Conservation (phyloP, 164 flowering plant genomes). For the Cinnamomum chago region DNA sequence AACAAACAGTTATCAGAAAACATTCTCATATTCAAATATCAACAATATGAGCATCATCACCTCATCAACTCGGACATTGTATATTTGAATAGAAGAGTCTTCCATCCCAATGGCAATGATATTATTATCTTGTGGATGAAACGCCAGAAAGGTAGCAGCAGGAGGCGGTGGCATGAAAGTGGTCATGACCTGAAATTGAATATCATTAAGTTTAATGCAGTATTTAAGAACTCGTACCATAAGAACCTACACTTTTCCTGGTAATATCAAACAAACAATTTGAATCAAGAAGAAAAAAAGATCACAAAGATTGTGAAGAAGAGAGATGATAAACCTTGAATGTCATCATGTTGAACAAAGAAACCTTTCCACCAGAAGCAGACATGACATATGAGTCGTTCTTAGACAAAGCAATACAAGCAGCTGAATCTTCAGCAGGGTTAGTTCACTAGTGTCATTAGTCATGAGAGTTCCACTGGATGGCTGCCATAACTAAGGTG, state of each 20-base stretch:
- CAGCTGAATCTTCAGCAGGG: constrained; percentile 52
- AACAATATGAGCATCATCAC: constrained; percentile 17
- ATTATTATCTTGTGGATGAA: constrained; percentile 79
- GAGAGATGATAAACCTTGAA: constrained; percentile 40
- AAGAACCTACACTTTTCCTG: background rate
- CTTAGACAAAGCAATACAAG: constrained; percentile 66
- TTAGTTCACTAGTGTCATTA: constrained; percentile 47
- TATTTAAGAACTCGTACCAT: background rate
- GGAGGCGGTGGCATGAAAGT: constrained; percentile 81
- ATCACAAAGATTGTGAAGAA: background rate
- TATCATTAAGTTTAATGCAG: background rate
- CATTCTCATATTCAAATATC: background rate
- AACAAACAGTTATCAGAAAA: background rate
- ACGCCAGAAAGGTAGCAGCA: constrained; percentile 69
- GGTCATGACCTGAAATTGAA: constrained; percentile 50
- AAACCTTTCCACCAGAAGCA: constrained; percentile 66
- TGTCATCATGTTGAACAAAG: constrained; percentile 71
- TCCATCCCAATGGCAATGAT: constrained; percentile 80
- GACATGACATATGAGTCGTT: constrained; percentile 67
- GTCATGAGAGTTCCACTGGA: constrained; percentile 61
- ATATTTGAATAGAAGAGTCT: constrained; percentile 66
- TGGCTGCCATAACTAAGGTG: constrained; percentile 69
- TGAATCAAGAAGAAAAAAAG: background rate
- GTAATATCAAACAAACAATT: background rate
- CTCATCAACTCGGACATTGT: constrained; percentile 71